Evolutionary conservation across 352 stramenopile species (phyloP).

Genomic region (Phytopythium montanum): DNA sequence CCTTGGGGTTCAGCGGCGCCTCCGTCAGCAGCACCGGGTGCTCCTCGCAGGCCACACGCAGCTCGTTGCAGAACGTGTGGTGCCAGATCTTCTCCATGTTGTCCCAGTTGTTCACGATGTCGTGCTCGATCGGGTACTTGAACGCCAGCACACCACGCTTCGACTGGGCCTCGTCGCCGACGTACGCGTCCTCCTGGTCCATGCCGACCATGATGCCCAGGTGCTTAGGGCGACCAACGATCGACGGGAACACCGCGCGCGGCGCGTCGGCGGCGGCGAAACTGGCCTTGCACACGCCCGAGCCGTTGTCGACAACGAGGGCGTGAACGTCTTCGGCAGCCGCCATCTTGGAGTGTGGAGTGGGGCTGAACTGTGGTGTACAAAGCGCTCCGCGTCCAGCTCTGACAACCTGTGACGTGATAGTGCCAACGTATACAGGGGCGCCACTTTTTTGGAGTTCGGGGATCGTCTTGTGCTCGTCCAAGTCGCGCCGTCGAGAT

Average conservation of each 20-base stretch:
- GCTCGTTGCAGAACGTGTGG: conserved; percentile 93
- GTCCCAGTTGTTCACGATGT: conserved; percentile 96
- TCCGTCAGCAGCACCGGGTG: conserved; percentile 92
- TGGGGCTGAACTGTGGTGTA: too few species aligned
- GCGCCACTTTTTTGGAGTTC: too few species aligned
- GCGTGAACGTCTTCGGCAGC: conserved; percentile 64
- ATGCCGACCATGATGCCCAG: conserved; percentile 96
- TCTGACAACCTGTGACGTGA: too few species aligned
- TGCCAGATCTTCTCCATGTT: conserved; percentile 98
- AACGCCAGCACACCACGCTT: conserved; percentile 86
- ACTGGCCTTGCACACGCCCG: conserved; percentile 96
- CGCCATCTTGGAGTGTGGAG: conserved; percentile 33
- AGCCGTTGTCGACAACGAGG: conserved; percentile 96
- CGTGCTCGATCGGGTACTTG: conserved; percentile 93
- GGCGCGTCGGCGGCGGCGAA: conserved; percentile 96
- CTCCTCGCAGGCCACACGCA: conserved; percentile 69
- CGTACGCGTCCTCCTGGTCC: conserved; percentile 93
- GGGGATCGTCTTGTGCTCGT: too few species aligned
- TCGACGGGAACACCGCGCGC: conserved; percentile 92
- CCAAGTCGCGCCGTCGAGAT: too few species aligned
- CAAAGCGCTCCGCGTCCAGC: too few species aligned
- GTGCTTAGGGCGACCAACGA: conserved; percentile 92
- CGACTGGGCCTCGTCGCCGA: conserved; percentile 90
- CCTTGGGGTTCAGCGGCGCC: conserved; percentile 90
- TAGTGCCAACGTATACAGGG: too few species aligned